Conservation (phyloP, 305 asterid genomes). For the Fraxinus dipetala region DNA sequence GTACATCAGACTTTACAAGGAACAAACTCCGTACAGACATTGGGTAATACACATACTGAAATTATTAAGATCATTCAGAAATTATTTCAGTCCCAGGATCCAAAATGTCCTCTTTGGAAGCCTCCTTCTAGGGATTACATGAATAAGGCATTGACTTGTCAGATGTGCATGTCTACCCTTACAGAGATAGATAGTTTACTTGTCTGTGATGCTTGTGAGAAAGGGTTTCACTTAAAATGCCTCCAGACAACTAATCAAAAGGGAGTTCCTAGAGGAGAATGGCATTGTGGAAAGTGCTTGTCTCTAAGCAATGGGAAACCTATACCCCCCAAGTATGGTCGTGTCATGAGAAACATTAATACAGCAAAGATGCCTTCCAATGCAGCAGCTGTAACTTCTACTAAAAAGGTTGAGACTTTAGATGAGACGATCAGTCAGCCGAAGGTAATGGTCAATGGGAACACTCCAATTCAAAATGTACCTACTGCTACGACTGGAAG, state of each 20-base stretch:
- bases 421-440: slow-evolving; percentile 40
- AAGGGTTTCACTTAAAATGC: slow-evolving; percentile 92
- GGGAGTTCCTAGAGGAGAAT: slow-evolving; percentile 77
- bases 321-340: slow-evolving; percentile 95
- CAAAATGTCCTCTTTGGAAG: slow-evolving; percentile 68
- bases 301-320: slow-evolving; percentile 82
- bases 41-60: slow-evolving; percentile 64
- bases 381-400: slow-evolving; percentile 37
- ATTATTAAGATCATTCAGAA: slow-evolving; percentile 75
- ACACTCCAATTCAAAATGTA: slow-evolving; percentile 34
- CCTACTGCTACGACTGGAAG: slow-evolving; percentile 32
- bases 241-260: slow-evolving; percentile 56
- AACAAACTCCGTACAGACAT: slow-evolving; percentile 35
- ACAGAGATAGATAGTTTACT: slow-evolving; percentile 69
- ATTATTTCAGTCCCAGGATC: slow-evolving; percentile 50
- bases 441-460: slow-evolving; percentile 47
- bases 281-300: slow-evolving; percentile 96
- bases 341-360: slow-evolving; percentile 75
- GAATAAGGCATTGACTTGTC: slow-evolving; percentile 77
- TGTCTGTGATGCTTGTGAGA: slow-evolving; percentile 94
- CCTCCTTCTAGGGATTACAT: slow-evolving; percentile 89
- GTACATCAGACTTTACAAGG: slow-evolving; percentile 47
- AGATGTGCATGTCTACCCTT: slow-evolving; percentile 55
- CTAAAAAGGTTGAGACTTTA: slow-evolving; percentile 39
- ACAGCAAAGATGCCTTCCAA: slow-evolving; percentile 50